Evolutionary conservation across 192 early-diverging fungal species (phyloP).

Genomic region (Cetraspora pellucida): DNA sequence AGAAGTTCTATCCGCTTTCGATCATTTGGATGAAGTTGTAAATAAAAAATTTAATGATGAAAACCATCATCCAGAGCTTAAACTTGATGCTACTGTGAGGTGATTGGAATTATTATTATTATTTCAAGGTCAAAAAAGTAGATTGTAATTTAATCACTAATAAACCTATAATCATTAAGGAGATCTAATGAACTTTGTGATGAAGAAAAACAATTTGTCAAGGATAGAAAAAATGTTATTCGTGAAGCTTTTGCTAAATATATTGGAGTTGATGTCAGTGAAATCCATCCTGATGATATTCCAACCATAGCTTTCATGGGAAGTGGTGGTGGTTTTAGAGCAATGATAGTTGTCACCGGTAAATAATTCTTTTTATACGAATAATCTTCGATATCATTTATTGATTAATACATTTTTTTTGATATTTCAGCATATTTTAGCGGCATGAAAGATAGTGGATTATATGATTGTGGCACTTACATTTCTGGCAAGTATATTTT

Average conservation of each 20-base stretch:
- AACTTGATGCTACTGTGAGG: slow-evolving; percentile 48
- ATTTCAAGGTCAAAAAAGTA: not conserved
- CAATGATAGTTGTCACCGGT: slow-evolving; percentile 74
- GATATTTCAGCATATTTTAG: slow-evolving; percentile 57
- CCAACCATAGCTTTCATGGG: slow-evolving; percentile 73
- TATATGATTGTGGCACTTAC: slow-evolving; percentile 73
- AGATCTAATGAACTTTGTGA: slow-evolving; percentile 43
- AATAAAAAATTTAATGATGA: slow-evolving; percentile 22
- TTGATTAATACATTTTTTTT: not conserved
- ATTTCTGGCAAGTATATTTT: slow-evolving; percentile 62
- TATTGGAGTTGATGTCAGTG: slow-evolving; percentile 64
- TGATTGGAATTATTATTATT: not conserved
- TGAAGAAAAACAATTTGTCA: slow-evolving; percentile 52
- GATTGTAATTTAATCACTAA: too few species aligned
- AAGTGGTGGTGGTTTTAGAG: slow-evolving; percentile 81
- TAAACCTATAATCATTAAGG: slow-evolving; percentile 20
- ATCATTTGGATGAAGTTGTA: not conserved
- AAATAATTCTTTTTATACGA: not conserved
- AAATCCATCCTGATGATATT: slow-evolving; percentile 69
- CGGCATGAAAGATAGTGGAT: slow-evolving; percentile 64
- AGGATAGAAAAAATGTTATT: slow-evolving; percentile 52
- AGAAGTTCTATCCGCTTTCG: not conserved
- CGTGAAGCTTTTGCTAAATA: slow-evolving; percentile 73
- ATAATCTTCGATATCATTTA: not conserved
- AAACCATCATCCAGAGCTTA: slow-evolving; percentile 48